Evolutionary conservation across 2,329 filamentous ascomycete species (phyloP), one percentile per base, ranked within the genome.

Genomic region (Bipolaris oryzae): DNA sequence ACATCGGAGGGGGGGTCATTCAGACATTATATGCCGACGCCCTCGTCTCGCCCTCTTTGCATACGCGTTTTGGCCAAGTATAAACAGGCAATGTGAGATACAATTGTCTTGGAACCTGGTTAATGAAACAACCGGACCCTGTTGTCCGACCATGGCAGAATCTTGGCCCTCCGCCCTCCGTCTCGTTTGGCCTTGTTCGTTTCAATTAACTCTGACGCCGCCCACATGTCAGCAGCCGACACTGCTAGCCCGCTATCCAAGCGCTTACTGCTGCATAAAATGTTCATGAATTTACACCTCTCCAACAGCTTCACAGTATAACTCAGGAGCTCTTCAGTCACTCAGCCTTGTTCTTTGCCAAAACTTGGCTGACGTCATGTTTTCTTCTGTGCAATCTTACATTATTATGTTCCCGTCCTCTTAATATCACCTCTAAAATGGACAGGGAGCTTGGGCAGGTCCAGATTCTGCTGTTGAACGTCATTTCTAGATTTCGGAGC

Each of bases 71-170:
- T 3, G 34, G 45, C 45, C 45, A 38, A 31, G 34, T 28, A 45
- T 33, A 38, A 38, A 34, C 42, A 53, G 10, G 34, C 49, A 48
- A 35, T 46, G 48, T 46, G 35, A 47, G 37, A 48, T 47, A 38
- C 16, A 18, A 18, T 33, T 18, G 53, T 53, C 53, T 56, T 56
- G 53, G 53, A 53, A 37, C 18, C 31, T 31, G 49, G 42, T 37
- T 42, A 42, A 20, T 56, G 53, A 56, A 56, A 56, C 53, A 47
- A 41, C 49, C 53, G 49, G 53, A 42, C 49, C 42, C 37, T 31
- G 44, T 47, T 52, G 43, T 53, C 50, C 38, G 53, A 56, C 38
- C 23, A 47, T 43, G 49, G 53, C 49, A 56, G 18, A 31, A 10
- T 42, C 53, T 56, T 56, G 53, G 53, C 53, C 21, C 21, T 21